Conservation (phyloP, 2,329 filamentous ascomycete genomes). For the Diaporthe ilicicola region DNA sequence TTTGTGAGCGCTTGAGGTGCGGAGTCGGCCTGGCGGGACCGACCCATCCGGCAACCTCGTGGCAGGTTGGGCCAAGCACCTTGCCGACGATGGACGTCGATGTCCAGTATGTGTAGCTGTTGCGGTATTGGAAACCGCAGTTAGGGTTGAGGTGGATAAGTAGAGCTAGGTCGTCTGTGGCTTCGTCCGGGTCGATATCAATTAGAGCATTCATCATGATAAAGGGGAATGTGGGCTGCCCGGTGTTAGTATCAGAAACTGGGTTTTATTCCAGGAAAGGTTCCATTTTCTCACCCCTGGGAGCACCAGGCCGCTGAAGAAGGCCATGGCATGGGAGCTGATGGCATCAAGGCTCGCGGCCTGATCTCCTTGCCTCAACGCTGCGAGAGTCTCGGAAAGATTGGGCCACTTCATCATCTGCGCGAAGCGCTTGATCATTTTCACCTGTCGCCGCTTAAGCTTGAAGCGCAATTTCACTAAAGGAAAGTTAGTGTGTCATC, state of each 20-base stretch:
- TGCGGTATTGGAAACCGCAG: conserved; percentile 79
- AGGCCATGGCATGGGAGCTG: conserved; percentile 78
- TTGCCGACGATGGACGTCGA: conserved; percentile 77
- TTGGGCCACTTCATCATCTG: conserved; percentile 82
- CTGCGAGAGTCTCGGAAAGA: conserved; percentile 68
- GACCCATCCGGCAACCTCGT: conserved; percentile 76
- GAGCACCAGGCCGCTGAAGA: conserved; percentile 77
- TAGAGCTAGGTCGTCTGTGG: conserved; percentile 70
- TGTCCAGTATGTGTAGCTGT: conserved; percentile 80
- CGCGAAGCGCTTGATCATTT: conserved; percentile 74
- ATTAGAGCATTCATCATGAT: conserved; percentile 82
- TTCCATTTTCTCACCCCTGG: conserved; percentile 64
- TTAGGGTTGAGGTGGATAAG: conserved; percentile 74
- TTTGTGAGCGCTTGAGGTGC: conserved; percentile 74
- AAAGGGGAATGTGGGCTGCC: conserved; percentile 70
- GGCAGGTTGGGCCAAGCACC: conserved; percentile 77
- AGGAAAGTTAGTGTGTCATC: background rate
- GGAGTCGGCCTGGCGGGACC: conserved; percentile 74
- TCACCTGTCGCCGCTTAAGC: conserved; percentile 72
- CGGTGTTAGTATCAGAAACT: background rate
- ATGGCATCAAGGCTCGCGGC: conserved; percentile 66
- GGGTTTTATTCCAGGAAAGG: background rate
- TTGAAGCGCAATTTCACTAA: conserved; percentile 69
- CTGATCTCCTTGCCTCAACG: conserved; percentile 66
- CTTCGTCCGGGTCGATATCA: conserved; percentile 75